These are phyloP conservation scores for Lachnellula suecica DNA, from an alignment of 2,329 filamentous ascomycete species.

Conservation along the genomic window DNA sequence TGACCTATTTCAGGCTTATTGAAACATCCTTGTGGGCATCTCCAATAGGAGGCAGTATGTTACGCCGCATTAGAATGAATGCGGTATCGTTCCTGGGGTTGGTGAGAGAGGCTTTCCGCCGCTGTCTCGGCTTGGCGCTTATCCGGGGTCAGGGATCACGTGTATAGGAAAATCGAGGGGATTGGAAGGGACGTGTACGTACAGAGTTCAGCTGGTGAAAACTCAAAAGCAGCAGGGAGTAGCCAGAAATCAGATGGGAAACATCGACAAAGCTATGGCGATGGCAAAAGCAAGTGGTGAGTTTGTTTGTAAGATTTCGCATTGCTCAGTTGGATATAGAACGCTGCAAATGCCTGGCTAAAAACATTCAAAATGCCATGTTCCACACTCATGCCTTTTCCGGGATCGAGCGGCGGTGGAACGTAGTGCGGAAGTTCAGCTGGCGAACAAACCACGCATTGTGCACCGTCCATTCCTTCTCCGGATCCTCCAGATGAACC, in stretches of 20 bases:
- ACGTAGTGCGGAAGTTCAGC: slow-evolving; percentile 46
- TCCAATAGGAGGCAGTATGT: too few relatives aligned
- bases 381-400: background rate
- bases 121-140: too few relatives aligned
- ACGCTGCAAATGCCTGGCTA: background rate
- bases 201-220: too few relatives aligned
- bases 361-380: background rate
- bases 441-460: slow-evolving; percentile 67
- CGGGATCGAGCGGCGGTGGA: slow-evolving; percentile 7
- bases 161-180: background rate
- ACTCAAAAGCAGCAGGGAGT: background rate
- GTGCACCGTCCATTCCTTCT: slow-evolving; percentile 55
- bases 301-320: background rate
- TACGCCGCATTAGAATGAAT: too few relatives aligned
- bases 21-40: too few relatives aligned
- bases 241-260: background rate
- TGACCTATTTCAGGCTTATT: too few relatives aligned
- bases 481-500: slow-evolving; percentile 54
- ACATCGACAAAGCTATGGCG: too few relatives aligned
- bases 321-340: background rate
- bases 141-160: background rate
- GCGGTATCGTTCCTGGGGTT: too few relatives aligned
- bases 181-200: background rate
- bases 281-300: too few relatives aligned
- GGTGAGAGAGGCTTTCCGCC: too few relatives aligned